Evolutionary conservation across 2,329 filamentous ascomycete genomes (phyloP), one percentile per base, ranked within the genome.

Genomic region (Xylaria digitata): DNA sequence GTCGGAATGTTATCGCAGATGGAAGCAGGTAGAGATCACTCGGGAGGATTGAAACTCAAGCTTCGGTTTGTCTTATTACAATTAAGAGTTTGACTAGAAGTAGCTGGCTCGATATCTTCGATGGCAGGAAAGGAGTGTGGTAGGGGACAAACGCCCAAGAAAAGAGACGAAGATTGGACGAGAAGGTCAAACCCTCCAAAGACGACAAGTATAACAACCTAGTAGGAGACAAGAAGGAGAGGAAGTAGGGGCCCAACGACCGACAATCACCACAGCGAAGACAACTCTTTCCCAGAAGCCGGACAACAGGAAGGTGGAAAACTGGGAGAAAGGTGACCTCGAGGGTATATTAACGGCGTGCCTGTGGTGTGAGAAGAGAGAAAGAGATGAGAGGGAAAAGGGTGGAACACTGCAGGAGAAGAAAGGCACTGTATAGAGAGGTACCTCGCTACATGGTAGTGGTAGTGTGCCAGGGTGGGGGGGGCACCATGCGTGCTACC

Each of bases 61-160:
- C 61, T 65, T 59, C 58, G 30, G 17, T 6, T 57, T 61, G 57
- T 46, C 62, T 50, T 66, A 71, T 71, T 71, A 71, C 64, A 59
- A 71, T 71, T 71, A 71, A 58, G 49, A 6, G 21, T 65, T 50
- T 34, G 55, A 40, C 26, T 45, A 59, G 34, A 37, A 9, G 58
- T 56, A 60, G 62, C 49, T 53, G 43, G 37, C 54, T 59, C 34
- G 59, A 48, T 43, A 37, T 56, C 19, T 42, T 23, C 19, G 13
- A 57, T 54, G 15, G 54, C 42, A 57, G 45, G 52, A 65, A 71
- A 71, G 67, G 69, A 71, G 63, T 61, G 69, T 71, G 67, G 61
- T 54, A 69, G 64, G 66, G 61, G 67, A 61, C 61, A 37, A 59
- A 57, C 61, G 54, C 67, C 69, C 57, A 64, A 37, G 46, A 15